phyloP scores from a whole-genome alignment of 306 rosid genomes.

The Cicer judaicum region DNA sequence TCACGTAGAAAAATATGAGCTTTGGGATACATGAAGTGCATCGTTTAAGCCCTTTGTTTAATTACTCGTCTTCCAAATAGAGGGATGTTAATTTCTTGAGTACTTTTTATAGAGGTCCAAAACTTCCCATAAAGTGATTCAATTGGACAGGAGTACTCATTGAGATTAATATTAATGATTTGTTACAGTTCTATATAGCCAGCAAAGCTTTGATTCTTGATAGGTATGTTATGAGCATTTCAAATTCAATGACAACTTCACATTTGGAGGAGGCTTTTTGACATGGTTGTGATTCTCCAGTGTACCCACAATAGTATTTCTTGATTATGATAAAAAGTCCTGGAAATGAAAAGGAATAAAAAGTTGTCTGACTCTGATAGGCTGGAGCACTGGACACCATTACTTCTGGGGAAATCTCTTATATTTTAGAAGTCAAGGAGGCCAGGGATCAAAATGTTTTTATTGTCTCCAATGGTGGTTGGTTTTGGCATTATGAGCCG shows the following conservation, averaged over 20 bases:
- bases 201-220: neutral
- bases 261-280: conserved; percentile 5
- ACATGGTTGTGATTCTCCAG: neutral
- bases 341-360: neutral
- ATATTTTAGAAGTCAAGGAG: neutral
- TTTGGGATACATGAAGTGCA: neutral
- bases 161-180: conserved; percentile 1
- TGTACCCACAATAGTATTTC: neutral
- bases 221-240: neutral
- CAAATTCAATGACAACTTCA: neutral
- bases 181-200: neutral
- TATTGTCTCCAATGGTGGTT: neutral
- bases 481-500: neutral
- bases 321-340: neutral
- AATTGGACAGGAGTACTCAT: neutral
- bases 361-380: neutral
- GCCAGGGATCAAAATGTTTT: neutral
- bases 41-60: neutral
- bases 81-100: neutral
- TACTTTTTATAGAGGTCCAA: neutral
- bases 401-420: conserved; percentile 3
- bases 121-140: conserved; percentile 3
- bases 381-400: neutral
- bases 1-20: neutral
- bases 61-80: neutral